Percentiles rank a stretch among this genome's conserved stretches.
Evolutionary conservation across 495 filamentous ascomycete species (phyloP).

Genomic region (Cenococcum geophilum): DNA sequence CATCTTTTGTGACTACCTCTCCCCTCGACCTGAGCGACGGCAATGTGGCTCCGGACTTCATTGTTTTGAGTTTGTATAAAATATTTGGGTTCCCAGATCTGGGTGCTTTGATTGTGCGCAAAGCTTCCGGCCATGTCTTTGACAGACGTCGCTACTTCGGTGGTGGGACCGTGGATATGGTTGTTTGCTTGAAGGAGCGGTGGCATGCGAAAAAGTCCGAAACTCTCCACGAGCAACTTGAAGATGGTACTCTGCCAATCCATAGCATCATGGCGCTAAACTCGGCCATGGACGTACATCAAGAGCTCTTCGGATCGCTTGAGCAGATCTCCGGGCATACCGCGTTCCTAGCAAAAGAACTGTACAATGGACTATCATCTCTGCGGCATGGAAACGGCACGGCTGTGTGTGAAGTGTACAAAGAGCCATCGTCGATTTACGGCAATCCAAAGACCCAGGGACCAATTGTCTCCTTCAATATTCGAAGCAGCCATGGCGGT

Average conservation of each 20-base stretch:
- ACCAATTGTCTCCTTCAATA: slow-evolving; percentile 78
- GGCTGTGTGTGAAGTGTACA: slow-evolving; percentile 62
- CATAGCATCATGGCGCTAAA: slow-evolving; percentile 82
- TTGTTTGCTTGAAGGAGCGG: slow-evolving; percentile 52
- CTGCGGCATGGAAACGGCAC: slow-evolving; percentile 63
- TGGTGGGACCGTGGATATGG: slow-evolving; percentile 91
- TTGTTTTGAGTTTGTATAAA: slow-evolving; percentile 88
- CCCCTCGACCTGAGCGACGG: slow-evolving; percentile 63
- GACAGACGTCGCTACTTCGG: slow-evolving; percentile 73
- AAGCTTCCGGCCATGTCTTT: slow-evolving; percentile 58
- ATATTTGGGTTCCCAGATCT: slow-evolving; percentile 95
- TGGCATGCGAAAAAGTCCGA: slow-evolving; percentile 71
- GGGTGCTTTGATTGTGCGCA: slow-evolving; percentile 78
- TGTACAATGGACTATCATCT: slow-evolving; percentile 53
- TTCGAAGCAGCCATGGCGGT: slow-evolving; percentile 56
- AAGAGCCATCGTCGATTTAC: slow-evolving; percentile 39
- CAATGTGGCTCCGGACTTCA: slow-evolving; percentile 70
- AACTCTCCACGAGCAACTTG: slow-evolving; percentile 70
- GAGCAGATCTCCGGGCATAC: slow-evolving; percentile 67
- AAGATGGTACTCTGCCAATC: slow-evolving; percentile 85
- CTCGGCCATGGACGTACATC: slow-evolving; percentile 63
- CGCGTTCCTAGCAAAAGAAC: slow-evolving; percentile 51
- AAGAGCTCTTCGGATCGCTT: slow-evolving; percentile 65
- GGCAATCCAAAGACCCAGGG: slow-evolving; percentile 52
- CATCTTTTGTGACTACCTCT: slow-evolving; percentile 70